Evolutionary conservation across 2,329 filamentous ascomycete species (phyloP).

Genomic region (Diaporthe longicolla): DNA sequence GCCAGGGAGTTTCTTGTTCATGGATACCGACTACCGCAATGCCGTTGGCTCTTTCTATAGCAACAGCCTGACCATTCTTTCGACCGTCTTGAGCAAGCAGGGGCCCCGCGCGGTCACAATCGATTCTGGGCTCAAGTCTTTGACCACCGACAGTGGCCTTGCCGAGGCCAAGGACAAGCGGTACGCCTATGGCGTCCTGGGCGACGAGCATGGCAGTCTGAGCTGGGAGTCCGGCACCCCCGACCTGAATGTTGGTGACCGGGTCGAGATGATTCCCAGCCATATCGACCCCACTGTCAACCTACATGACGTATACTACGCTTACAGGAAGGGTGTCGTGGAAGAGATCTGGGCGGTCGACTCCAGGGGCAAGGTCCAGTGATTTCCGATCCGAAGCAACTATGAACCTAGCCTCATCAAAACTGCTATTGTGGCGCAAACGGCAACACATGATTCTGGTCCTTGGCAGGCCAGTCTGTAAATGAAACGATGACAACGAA

Average conservation of each 20-base stretch:
- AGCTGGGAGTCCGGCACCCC: constrained; percentile 58
- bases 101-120: constrained; percentile 61
- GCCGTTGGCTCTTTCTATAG: constrained; percentile 64
- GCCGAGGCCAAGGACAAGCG: constrained; percentile 61
- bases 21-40: constrained; percentile 70
- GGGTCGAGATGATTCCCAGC: constrained; percentile 66
- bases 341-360: constrained; percentile 67
- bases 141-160: constrained; percentile 66
- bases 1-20: constrained; percentile 69
- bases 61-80: constrained; percentile 63
- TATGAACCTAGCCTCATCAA: background rate
- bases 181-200: constrained; percentile 60
- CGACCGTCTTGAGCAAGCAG: constrained; percentile 64
- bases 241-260: constrained; percentile 59
- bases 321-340: constrained; percentile 61
- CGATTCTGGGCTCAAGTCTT: constrained; percentile 63
- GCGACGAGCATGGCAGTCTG: constrained; percentile 65
- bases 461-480: background rate
- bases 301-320: constrained; percentile 65
- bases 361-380: constrained; percentile 66
- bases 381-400: constrained; percentile 1
- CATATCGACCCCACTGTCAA: constrained; percentile 70
- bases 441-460: background rate
- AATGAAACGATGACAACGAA: background rate
- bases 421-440: background rate